A percentile compares a stretch with the other conserved stretches of the same genome.
phyloP scores from a whole-genome alignment of 768 basidiomycete genomes.

The Lactifluus hygrophoroides region DNA sequence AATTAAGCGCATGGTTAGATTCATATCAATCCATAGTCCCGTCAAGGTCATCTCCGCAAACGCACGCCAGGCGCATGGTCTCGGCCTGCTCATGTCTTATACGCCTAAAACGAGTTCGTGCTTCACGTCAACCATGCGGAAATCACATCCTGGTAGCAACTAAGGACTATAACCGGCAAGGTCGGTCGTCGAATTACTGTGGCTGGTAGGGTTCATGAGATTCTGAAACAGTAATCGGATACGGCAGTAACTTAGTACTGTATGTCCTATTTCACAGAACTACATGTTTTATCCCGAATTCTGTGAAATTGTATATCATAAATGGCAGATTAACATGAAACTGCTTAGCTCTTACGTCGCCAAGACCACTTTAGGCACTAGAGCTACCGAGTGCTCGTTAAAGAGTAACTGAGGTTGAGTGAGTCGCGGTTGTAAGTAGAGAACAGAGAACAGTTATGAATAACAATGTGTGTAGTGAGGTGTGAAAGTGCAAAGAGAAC shows the following conservation, averaged over 20 bases:
- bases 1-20: neutral
- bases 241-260: neutral
- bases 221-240: neutral
- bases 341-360: neutral
- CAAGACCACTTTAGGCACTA: neutral
- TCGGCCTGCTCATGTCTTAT: neutral
- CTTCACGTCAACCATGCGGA: neutral
- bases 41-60: neutral
- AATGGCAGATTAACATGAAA: neutral
- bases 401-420: neutral
- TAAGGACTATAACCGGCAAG: neutral
- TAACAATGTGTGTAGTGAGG: constrained; percentile 15
- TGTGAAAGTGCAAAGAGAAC: constrained; percentile 10
- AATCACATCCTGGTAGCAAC: neutral
- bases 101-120: neutral
- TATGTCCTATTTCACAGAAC: neutral
- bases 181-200: neutral
- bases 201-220: neutral
- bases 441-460: constrained; percentile 8
- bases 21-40: neutral
- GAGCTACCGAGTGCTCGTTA: neutral
- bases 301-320: constrained; percentile 8
- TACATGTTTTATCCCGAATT: neutral
- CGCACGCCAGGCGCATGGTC: neutral
- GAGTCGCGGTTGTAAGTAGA: constrained; percentile 10